Conservation (phyloP, 2,329 filamentous ascomycete species). For the Phoma sp. region DNA sequence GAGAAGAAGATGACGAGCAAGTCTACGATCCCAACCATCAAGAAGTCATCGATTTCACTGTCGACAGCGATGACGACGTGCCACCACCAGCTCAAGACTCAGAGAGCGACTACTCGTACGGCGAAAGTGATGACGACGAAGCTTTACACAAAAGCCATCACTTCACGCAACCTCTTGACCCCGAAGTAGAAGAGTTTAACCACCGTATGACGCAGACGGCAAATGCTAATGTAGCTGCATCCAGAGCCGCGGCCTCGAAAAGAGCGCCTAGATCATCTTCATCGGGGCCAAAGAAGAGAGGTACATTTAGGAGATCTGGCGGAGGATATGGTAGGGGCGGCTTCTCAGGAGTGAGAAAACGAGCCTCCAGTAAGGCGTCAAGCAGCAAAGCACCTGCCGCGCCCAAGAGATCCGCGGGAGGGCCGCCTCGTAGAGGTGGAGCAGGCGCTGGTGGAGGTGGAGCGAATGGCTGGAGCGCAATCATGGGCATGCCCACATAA, state of each 20-base stretch:
- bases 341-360: constrained; percentile 30
- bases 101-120: constrained; percentile 33
- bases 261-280: constrained; percentile 25
- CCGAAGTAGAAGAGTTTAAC: constrained; percentile 42
- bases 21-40: constrained; percentile 59
- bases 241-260: constrained; percentile 22
- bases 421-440: constrained; percentile 17
- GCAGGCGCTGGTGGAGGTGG: constrained; percentile 11
- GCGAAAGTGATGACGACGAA: constrained; percentile 31
- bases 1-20: constrained; percentile 47
- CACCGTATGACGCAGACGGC: constrained; percentile 31
- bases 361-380: constrained; percentile 18
- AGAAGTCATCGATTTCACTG: constrained; percentile 57
- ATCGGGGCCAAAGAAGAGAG: constrained; percentile 28
- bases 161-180: constrained; percentile 36
- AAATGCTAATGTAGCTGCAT: constrained; percentile 20
- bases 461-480: constrained; percentile 16
- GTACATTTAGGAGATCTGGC: constrained; percentile 24
- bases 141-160: constrained; percentile 36
- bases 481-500: constrained; percentile 43
- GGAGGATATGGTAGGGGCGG: constrained; percentile 19
- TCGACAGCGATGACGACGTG: constrained; percentile 44
- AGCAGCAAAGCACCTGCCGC: constrained; percentile 18
- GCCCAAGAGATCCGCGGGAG: constrained; percentile 19
- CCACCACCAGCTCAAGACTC: constrained; percentile 16